phyloP scores from a whole-genome alignment of 2,329 filamentous ascomycete species.

The Neoarthrinium moseri region DNA sequence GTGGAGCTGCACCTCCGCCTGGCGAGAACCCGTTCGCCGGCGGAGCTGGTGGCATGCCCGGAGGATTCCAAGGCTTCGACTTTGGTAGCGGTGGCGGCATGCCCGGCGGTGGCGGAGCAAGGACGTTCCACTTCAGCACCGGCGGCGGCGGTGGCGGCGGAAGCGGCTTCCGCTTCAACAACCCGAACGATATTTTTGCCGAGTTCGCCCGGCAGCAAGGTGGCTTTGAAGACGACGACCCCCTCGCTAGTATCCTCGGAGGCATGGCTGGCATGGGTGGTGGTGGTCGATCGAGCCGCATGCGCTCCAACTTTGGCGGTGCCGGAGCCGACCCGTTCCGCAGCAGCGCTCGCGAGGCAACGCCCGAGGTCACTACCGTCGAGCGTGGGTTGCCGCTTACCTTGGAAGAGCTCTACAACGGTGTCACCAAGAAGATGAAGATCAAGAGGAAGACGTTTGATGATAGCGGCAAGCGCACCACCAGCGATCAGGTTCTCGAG shows the following conservation, averaged over 20 bases:
- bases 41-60: conserved; percentile 52
- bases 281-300: conserved; percentile 26
- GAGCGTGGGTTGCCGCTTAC: conserved; percentile 79
- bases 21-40: conserved; percentile 62
- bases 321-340: conserved; percentile 16
- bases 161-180: conserved; percentile 77
- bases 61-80: conserved; percentile 53
- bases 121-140: conserved; percentile 66
- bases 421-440: conserved; percentile 94
- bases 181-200: conserved; percentile 80
- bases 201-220: conserved; percentile 69
- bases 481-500: conserved; percentile 86
- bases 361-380: conserved; percentile 86
- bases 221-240: conserved; percentile 44
- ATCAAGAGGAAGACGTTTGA: conserved; percentile 97
- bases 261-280: conserved; percentile 39
- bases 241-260: conserved; percentile 34
- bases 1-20: conserved; percentile 68
- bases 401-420: conserved; percentile 85
- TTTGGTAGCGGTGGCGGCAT: conserved; percentile 47
- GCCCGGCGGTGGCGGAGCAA: conserved; percentile 41
- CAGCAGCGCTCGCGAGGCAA: conserved; percentile 45
- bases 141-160: conserved; percentile 48
- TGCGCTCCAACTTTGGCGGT: conserved; percentile 34
- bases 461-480: conserved; percentile 76